phyloP scores from a whole-genome alignment of 2,329 filamentous ascomycete genomes.

The Ophiostoma sp. region DNA sequence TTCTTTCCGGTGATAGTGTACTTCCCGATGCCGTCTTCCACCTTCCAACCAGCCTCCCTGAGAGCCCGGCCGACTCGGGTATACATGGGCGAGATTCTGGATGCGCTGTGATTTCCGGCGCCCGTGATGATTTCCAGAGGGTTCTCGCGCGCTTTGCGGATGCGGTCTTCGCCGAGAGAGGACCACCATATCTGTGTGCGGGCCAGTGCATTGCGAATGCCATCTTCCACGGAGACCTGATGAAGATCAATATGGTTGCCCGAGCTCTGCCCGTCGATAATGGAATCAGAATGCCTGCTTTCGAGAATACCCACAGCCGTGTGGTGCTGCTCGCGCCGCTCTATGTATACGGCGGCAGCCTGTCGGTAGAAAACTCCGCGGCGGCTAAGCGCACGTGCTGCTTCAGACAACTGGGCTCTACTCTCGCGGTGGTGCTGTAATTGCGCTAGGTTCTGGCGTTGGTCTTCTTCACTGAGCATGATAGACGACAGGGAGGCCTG shows the following conservation, averaged over 20 bases:
- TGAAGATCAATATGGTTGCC: slow-evolving; percentile 75
- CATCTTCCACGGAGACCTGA: slow-evolving; percentile 74
- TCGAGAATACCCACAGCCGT: slow-evolving; percentile 53
- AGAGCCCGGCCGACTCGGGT: slow-evolving; percentile 74
- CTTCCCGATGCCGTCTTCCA: slow-evolving; percentile 65
- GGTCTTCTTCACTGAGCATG: background rate
- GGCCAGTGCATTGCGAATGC: slow-evolving; percentile 67
- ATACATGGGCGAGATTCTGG: slow-evolving; percentile 69
- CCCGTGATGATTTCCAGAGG: slow-evolving; percentile 77
- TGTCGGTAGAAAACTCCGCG: slow-evolving; percentile 63
- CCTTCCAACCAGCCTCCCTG: slow-evolving; percentile 74
- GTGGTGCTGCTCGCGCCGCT: slow-evolving; percentile 61
- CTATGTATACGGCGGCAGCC: slow-evolving; percentile 69
- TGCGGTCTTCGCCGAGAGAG: slow-evolving; percentile 59
- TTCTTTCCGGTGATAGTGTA: slow-evolving; percentile 61
- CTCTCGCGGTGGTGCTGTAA: slow-evolving; percentile 16
- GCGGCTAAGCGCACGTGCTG: slow-evolving; percentile 41
- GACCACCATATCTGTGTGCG: slow-evolving; percentile 72
- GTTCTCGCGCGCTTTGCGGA: slow-evolving; percentile 42
- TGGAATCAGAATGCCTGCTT: slow-evolving; percentile 62
- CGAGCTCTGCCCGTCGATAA: slow-evolving; percentile 64
- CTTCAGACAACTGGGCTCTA: slow-evolving; percentile 31
- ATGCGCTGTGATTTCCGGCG: slow-evolving; percentile 68
- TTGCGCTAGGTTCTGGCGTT: background rate
- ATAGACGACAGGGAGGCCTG: background rate